Evolutionary conservation across 2,329 filamentous ascomycete genomes (phyloP).

Genomic region (Cladorrhinum sp.): DNA sequence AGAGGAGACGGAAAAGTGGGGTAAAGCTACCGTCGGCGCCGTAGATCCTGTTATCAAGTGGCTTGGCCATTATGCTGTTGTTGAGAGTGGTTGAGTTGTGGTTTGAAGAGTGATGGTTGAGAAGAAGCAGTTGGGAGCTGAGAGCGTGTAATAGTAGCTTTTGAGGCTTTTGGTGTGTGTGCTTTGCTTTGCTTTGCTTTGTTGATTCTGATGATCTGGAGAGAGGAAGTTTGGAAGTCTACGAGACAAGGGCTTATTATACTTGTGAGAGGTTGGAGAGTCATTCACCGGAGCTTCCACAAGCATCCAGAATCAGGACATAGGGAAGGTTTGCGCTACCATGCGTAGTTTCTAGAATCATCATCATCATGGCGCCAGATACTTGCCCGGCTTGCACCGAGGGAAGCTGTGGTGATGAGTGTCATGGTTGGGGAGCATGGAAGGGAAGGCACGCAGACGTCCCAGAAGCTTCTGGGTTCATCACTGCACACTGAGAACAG

Average conservation of each 20-base stretch:
- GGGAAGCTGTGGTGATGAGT: background rate
- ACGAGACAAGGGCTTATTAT: conserved; percentile 1
- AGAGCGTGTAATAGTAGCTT: background rate
- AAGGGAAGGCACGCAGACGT: background rate
- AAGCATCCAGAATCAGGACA: conserved; percentile 2
- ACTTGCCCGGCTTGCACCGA: background rate
- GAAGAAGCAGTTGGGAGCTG: background rate
- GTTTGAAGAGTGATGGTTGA: too few species aligned
- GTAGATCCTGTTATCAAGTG: conserved; percentile 22
- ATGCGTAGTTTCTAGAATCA: background rate
- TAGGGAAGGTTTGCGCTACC: background rate
- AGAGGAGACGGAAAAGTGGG: conserved; percentile 61
- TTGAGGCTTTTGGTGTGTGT: conserved; percentile 1
- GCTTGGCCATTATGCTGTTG: conserved; percentile 21
- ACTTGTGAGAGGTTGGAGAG: background rate
- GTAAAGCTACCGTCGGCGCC: conserved; percentile 53
- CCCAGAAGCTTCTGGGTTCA: conserved; percentile 3
- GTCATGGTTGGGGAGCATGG: background rate
- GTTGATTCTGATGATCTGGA: conserved; percentile 5
- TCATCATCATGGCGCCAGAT: background rate
- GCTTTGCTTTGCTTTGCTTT: conserved; percentile 6
- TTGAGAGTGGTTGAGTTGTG: conserved; percentile 26
- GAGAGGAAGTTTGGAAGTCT: background rate
- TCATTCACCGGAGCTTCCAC: conserved; percentile 5
- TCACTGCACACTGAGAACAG: background rate